Evolutionary conservation across 2,329 filamentous ascomycete genomes (phyloP).

Genomic region (Trichoderma lentiforme): DNA sequence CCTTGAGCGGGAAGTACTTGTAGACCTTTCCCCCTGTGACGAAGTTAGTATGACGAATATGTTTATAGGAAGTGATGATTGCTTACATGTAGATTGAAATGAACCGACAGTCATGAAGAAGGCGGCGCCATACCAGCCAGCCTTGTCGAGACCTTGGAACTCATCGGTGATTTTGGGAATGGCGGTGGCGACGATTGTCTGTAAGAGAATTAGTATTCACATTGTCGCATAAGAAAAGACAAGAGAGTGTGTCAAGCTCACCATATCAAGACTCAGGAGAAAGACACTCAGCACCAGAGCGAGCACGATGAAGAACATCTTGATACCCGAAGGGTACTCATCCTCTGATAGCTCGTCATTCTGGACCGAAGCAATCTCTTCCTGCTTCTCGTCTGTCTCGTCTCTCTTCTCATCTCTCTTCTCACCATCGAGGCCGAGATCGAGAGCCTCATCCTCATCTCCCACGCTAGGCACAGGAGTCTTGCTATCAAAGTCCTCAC

Average conservation of each 20-base stretch:
- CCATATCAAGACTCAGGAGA: constrained; percentile 48
- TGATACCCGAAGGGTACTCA: constrained; percentile 40
- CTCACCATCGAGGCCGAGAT: constrained; percentile 14
- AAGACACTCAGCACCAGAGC: constrained; percentile 48
- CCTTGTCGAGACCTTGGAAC: constrained; percentile 49
- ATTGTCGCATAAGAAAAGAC: not conserved
- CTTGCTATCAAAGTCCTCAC: constrained; percentile 27
- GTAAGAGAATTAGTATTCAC: not conserved
- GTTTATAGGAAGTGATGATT: not conserved
- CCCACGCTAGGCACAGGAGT: constrained; percentile 21
- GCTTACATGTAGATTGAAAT: constrained; percentile 42
- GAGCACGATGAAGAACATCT: constrained; percentile 43
- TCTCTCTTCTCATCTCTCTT: not conserved
- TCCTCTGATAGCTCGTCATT: constrained; percentile 26
- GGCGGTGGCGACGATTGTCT: constrained; percentile 56
- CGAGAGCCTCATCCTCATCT: not conserved
- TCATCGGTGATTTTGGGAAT: constrained; percentile 55
- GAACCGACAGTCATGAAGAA: constrained; percentile 49
- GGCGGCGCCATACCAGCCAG: constrained; percentile 58
- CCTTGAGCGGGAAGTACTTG: constrained; percentile 52
- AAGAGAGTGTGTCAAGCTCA: constrained; percentile 23
- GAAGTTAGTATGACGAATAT: constrained; percentile 26
- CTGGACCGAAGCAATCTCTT: not conserved
- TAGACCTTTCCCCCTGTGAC: constrained; percentile 45
- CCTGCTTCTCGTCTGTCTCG: not conserved